Percentiles rank a stretch among this genome's conserved stretches.
These are phyloP conservation scores for Echinosphaeria canescens DNA, from an alignment of 2,329 filamentous ascomycete genomes.

Conservation along the genomic window DNA sequence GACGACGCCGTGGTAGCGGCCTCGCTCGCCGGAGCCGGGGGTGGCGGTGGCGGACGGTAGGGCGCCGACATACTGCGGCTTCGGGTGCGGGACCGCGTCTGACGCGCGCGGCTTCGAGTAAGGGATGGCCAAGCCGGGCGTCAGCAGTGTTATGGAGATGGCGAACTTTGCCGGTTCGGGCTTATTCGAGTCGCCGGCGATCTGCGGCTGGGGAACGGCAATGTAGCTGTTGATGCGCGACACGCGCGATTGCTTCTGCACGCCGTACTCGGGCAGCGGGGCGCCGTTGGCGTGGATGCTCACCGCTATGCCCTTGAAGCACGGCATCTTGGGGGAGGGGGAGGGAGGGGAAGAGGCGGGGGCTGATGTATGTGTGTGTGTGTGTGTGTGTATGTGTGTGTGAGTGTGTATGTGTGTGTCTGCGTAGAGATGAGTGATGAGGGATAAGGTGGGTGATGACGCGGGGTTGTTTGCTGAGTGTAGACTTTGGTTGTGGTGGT, in stretches of 20 bases:
- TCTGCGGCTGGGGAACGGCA: constrained; percentile 72
- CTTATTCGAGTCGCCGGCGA: constrained; percentile 49
- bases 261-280: constrained; percentile 78
- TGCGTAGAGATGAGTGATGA: too few species aligned
- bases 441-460: too few species aligned
- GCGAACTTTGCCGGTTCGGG: constrained; percentile 91
- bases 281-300: constrained; percentile 72
- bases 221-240: constrained; percentile 96
- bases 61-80: constrained; percentile 60
- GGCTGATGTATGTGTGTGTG: too few species aligned
- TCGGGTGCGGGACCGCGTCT: constrained; percentile 55
- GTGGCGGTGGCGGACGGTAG: constrained; percentile 27
- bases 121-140: constrained; percentile 68
- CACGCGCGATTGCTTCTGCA: constrained; percentile 80
- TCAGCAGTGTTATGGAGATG: constrained; percentile 92
- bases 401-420: too few species aligned
- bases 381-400: too few species aligned
- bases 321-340: constrained; percentile 41
- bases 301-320: constrained; percentile 97
- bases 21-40: constrained; percentile 21
- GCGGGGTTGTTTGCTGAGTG: too few species aligned
- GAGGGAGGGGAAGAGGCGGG: too few species aligned
- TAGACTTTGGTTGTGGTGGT: too few species aligned
- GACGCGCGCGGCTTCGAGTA: constrained; percentile 79
- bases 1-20: constrained; percentile 31